These are phyloP conservation scores for Microascus cirrosus DNA, from an alignment of 2,329 filamentous ascomycete genomes.

Conservation along the genomic window DNA sequence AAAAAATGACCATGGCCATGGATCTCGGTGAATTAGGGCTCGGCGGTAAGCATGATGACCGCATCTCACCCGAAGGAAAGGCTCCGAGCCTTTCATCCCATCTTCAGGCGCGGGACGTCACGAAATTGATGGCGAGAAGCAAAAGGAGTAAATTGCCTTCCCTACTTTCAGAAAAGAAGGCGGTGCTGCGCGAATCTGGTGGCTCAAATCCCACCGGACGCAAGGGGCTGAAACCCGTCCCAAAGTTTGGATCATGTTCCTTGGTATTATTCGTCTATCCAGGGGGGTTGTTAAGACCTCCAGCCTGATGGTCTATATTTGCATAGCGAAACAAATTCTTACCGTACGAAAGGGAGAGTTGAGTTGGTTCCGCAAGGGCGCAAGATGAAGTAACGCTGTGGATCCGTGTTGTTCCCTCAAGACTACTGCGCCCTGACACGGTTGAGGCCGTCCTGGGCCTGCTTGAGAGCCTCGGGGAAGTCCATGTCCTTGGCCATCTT, in stretches of 20 bases:
- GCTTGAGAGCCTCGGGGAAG: constrained; percentile 37
- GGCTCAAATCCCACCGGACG: background rate
- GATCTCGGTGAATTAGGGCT: background rate
- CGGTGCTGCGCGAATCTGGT: background rate
- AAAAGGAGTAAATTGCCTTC: no score
- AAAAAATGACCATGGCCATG: background rate
- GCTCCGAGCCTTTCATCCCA: background rate
- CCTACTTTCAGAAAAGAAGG: background rate
- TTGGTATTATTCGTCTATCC: background rate
- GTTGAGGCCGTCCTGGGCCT: constrained; percentile 39
- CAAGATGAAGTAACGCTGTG: background rate
- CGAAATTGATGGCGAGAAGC: background rate
- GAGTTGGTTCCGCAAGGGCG: background rate
- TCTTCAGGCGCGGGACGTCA: background rate
- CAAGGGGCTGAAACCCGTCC: background rate
- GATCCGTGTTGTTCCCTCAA: background rate
- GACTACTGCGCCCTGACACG: constrained; percentile 7
- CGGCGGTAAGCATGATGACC: background rate
- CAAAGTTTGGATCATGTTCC: background rate
- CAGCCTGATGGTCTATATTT: background rate
- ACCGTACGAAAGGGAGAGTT: background rate
- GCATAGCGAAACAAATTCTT: background rate
- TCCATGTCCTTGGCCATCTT: constrained; percentile 44
- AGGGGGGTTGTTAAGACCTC: background rate
- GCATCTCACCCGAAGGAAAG: background rate